Conservation (phyloP, 352 stramenopile species). For the Phytophthora capsici region DNA sequence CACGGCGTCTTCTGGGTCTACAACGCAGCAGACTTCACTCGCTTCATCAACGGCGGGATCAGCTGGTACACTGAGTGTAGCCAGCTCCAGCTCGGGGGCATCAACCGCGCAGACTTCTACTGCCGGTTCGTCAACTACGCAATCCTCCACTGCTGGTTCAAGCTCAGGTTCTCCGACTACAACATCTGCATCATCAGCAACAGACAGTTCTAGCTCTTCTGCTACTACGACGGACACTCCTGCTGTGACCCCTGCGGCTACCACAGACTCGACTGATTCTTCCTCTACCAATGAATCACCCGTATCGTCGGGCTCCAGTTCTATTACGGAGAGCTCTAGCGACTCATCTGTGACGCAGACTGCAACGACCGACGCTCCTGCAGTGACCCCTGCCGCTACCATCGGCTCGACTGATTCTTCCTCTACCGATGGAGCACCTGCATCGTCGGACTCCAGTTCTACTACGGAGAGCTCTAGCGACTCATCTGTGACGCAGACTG, state of each 20-base stretch:
- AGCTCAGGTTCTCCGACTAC: constrained; percentile 1
- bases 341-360: not conserved
- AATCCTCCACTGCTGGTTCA: constrained; percentile 12
- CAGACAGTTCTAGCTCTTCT: constrained; percentile 16
- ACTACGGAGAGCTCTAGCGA: constrained; percentile 11
- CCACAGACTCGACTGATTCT: not conserved
- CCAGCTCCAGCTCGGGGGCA: constrained; percentile 3
- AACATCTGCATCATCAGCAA: constrained; percentile 9
- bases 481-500: constrained; percentile 13
- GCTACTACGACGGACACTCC: constrained; percentile 9
- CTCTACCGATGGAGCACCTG: not conserved
- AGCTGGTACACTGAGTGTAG: constrained; percentile 7
- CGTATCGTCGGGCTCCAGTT: not conserved
- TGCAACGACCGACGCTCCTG: not conserved
- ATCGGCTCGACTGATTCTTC: not conserved
- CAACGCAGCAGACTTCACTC: constrained; percentile 17
- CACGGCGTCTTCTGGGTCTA: constrained; percentile 14
- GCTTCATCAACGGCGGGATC: constrained; percentile 19
- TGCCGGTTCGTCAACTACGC: constrained; percentile 18
- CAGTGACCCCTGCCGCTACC: not conserved
- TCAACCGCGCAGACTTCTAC: constrained; percentile 4
- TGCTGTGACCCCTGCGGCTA: constrained; percentile 2
- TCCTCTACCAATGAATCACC: not conserved
- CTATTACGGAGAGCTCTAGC: constrained; percentile 7
- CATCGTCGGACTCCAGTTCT: not conserved